Evolutionary conservation across 1,284 basidiomycete genomes (phyloP), one percentile per base, ranked within the genome.

Genomic region (Phellopilus nigrolimitatus): DNA sequence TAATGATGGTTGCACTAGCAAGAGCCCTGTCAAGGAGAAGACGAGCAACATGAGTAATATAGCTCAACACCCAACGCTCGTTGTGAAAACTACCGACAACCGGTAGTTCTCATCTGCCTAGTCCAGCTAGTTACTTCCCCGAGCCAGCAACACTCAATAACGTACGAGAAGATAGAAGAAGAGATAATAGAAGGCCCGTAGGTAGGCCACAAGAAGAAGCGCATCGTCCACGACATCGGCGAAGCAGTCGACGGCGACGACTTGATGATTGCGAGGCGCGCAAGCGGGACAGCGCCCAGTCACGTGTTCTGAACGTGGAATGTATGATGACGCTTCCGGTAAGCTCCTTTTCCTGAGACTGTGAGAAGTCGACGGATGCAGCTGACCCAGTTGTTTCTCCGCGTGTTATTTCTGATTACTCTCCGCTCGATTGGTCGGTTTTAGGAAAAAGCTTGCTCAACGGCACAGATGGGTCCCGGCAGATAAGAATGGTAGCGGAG

Each of bases 91-190:
- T 36, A 55, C 53, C 43, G 53, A 55, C 9, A 51, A 39, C 33
- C 43, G 43, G 42, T 55, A 55, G 44, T 37, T 51, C 34, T 45
- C 22, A 30, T 55, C 53, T 28, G 24, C 31, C 49, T 41, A 10
- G 30, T 28, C 53, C 53, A 55, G 19, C 24, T 37, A 13, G 53
- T 40, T 5, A 47, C 27, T 55, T 55, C 4, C 39, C 28, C 10
- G 37, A 22, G 8, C 30, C 31, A 25, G n/a, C 49, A 13, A 41
- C 13, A 27, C 19, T 22, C 19, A 38, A 36, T 7, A 43, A 22
- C 15, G 42, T 25, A n/a, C n/a, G n/a, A 28, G 41, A 44, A 25
- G 28, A 22, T 21, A 42, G 19, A n/a, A 49, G 17, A 12, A 17
- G 4, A 25, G 34, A 37, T 15, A 19, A 12, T 19, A 10, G 6